A percentile compares a stretch with the other conserved stretches of the same genome.
Evolutionary conservation across 768 basidiomycete genomes (phyloP).

Genomic region (Hygrophorus pudorinus): DNA sequence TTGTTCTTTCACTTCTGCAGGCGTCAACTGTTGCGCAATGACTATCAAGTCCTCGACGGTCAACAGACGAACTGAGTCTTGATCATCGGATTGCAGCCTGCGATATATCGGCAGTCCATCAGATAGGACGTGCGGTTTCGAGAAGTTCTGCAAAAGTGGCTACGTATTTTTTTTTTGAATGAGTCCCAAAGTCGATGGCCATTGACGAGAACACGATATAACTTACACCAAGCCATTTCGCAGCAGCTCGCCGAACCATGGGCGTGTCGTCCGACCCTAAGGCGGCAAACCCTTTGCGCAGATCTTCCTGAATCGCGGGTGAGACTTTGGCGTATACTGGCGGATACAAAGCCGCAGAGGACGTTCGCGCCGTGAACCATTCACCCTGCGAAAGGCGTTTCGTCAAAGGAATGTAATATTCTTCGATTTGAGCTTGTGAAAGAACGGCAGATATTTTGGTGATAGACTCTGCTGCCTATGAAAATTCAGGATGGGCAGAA

Average conservation of each 20-base stretch:
- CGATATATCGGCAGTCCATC: slow-evolving; percentile 91
- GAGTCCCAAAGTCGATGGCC: no score
- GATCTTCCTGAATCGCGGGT: slow-evolving; percentile 67
- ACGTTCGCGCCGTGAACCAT: slow-evolving; percentile 98
- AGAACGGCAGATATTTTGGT: slow-evolving; percentile 78
- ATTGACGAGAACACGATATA: background rate
- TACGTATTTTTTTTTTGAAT: no score
- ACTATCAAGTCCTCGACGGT: slow-evolving; percentile 95
- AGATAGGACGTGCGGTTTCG: slow-evolving; percentile 69
- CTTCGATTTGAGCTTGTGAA: slow-evolving; percentile 72
- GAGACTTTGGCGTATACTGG: slow-evolving; percentile 81
- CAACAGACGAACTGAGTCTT: slow-evolving; percentile 92
- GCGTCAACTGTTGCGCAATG: slow-evolving; percentile 75
- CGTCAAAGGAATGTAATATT: slow-evolving; percentile 84
- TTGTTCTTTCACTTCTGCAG: slow-evolving; percentile 87
- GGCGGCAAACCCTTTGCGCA: slow-evolving; percentile 74
- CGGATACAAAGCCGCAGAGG: slow-evolving; percentile 87
- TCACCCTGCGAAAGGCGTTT: slow-evolving; percentile 86
- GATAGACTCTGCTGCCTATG: slow-evolving; percentile 90
- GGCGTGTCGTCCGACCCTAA: slow-evolving; percentile 93
- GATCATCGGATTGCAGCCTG: slow-evolving; percentile 90
- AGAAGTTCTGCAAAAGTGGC: slow-evolving; percentile 73
- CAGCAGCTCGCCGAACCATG: slow-evolving; percentile 95
- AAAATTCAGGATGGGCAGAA: background rate
- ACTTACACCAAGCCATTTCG: slow-evolving; percentile 92